Percentiles rank a stretch among this genome's conserved stretches.
Evolutionary conservation across 495 filamentous ascomycete genomes (phyloP).

Genomic region (Talaromyces proteolyticus): DNA sequence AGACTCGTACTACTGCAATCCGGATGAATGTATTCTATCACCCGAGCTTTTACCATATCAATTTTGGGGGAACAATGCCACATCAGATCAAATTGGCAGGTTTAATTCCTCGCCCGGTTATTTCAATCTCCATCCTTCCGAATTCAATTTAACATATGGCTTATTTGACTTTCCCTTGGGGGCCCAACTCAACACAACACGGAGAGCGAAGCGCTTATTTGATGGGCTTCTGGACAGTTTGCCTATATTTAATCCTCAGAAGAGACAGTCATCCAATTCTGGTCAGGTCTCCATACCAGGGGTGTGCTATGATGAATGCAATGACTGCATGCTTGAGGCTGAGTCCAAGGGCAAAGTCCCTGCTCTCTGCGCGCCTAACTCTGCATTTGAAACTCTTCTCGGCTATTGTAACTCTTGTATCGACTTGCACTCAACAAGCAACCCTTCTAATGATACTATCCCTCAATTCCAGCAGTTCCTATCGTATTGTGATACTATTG

Average conservation of each 20-base stretch:
- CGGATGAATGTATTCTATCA: slow-evolving; percentile 8
- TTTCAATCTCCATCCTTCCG: slow-evolving; percentile 6
- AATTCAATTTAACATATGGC: slow-evolving; percentile 4
- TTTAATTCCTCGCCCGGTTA: slow-evolving; percentile 5
- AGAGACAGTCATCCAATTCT: background rate
- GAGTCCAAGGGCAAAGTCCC: slow-evolving; percentile 8
- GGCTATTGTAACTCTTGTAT: slow-evolving; percentile 1
- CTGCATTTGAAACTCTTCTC: slow-evolving; percentile 4
- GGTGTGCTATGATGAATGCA: slow-evolving; percentile 10
- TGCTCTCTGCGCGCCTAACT: slow-evolving; percentile 1
- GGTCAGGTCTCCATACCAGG: slow-evolving; percentile 1
- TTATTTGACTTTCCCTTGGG: slow-evolving; percentile 3
- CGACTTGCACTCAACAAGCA: background rate
- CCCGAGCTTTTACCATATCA: slow-evolving; percentile 1
- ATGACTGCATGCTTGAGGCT: slow-evolving; percentile 10
- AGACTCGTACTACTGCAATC: slow-evolving; percentile 9
- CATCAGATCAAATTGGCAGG: background rate
- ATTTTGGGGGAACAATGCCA: background rate
- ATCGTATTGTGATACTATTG: slow-evolving; percentile 7
- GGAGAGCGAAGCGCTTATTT: background rate
- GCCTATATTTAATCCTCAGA: background rate
- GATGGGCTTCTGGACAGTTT: background rate
- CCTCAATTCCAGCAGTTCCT: slow-evolving; percentile 12
- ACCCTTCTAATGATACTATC: background rate
- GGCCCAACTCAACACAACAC: background rate